Evolutionary conservation across 1,284 basidiomycete genomes (phyloP).

Genomic region (Cryptococcus amylolentus): DNA sequence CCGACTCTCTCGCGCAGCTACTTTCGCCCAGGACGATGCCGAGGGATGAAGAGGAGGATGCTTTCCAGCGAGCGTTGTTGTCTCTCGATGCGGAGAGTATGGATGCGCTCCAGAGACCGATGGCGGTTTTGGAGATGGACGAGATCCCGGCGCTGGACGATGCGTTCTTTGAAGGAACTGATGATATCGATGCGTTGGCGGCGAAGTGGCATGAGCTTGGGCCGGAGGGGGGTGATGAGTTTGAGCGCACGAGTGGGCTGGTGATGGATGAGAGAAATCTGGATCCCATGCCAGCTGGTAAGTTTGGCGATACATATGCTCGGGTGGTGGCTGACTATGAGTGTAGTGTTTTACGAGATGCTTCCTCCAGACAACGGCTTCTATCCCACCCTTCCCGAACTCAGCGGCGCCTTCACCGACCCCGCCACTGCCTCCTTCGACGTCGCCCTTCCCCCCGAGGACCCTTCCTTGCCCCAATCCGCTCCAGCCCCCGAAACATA

Average conservation of each 20-base stretch:
- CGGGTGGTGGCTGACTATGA: neutral
- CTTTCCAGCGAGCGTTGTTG: neutral
- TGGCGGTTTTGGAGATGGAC: slow-evolving; percentile 9
- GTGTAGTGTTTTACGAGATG: neutral
- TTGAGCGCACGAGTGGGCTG: neutral
- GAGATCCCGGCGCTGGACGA: slow-evolving; percentile 8
- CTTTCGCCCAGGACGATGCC: neutral
- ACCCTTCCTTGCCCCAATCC: slow-evolving; percentile 1
- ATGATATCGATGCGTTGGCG: slow-evolving; percentile 5
- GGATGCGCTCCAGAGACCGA: slow-evolving; percentile 2
- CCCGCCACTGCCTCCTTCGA: neutral
- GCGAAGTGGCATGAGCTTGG: slow-evolving; percentile 6
- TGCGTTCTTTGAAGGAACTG: neutral
- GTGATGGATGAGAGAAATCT: slow-evolving; percentile 6
- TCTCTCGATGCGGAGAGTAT: neutral
- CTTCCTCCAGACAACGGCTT: neutral
- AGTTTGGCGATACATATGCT: neutral
- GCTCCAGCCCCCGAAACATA: neutral
- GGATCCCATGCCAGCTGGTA: neutral
- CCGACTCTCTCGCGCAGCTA: neutral
- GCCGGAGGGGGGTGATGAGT: slow-evolving; percentile 1
- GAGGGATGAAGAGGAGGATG: neutral
- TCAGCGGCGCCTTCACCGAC: neutral
- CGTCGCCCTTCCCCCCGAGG: neutral
- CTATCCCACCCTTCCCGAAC: neutral